phyloP scores from a whole-genome alignment of 2,329 filamentous ascomycete genomes.

The Microcyclosporella mali region DNA sequence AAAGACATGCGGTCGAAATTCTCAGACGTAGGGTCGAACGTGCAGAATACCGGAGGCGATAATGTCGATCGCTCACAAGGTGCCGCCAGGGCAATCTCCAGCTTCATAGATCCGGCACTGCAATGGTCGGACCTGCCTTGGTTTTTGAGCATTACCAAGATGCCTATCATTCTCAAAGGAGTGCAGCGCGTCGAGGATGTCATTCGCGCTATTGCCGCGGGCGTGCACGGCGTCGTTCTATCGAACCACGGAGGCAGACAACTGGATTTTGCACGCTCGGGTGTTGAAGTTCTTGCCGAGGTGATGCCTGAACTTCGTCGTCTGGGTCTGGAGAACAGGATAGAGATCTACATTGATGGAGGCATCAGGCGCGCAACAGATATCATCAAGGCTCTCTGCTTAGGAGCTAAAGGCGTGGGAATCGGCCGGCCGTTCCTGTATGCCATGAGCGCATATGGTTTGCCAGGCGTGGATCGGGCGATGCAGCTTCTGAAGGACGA shows the following conservation, averaged over 20 bases:
- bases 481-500: slow-evolving; percentile 74
- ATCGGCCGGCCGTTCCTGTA: slow-evolving; percentile 94
- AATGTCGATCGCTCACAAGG: slow-evolving; percentile 82
- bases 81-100: slow-evolving; percentile 87
- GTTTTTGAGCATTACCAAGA: slow-evolving; percentile 72
- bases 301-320: slow-evolving; percentile 65
- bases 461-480: slow-evolving; percentile 79
- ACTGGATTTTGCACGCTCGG: slow-evolving; percentile 84
- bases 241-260: slow-evolving; percentile 95
- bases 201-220: slow-evolving; percentile 65
- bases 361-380: slow-evolving; percentile 86
- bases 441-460: slow-evolving; percentile 88
- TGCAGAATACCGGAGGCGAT: slow-evolving; percentile 63
- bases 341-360: slow-evolving; percentile 83
- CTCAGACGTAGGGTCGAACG: slow-evolving; percentile 67
- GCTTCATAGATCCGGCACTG: slow-evolving; percentile 91
- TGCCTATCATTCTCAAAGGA: slow-evolving; percentile 95
- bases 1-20: slow-evolving; percentile 93
- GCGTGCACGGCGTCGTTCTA: slow-evolving; percentile 80
- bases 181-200: slow-evolving; percentile 96
- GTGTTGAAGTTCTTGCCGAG: slow-evolving; percentile 84
- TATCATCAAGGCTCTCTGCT: slow-evolving; percentile 88
- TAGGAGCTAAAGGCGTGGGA: slow-evolving; percentile 86
- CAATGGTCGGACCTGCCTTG: slow-evolving; percentile 83
- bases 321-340: slow-evolving; percentile 55